phyloP scores from a whole-genome alignment of 2,329 filamentous ascomycete species.

The Penicillium sp. region DNA sequence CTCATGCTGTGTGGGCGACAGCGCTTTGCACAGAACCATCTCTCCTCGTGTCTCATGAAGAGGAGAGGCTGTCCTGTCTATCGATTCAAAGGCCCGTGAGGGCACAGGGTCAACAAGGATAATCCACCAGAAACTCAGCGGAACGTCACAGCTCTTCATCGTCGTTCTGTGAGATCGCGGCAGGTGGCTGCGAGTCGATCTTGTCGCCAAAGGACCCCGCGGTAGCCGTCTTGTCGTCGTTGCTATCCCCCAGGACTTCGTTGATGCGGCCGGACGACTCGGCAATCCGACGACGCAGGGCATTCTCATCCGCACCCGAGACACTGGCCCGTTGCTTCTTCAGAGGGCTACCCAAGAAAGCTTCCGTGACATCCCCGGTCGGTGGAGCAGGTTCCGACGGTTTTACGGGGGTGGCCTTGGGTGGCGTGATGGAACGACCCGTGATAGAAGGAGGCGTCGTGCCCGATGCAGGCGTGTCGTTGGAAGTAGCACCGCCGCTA shows the following conservation, averaged over 20 bases:
- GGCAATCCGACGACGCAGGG: slow-evolving; percentile 46
- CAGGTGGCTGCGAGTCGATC: slow-evolving; percentile 21
- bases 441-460: slow-evolving; percentile 41
- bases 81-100: slow-evolving; percentile 10
- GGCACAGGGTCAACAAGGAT: neutral
- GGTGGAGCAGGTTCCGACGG: slow-evolving; percentile 29
- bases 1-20: slow-evolving; percentile 4
- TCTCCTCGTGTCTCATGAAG: neutral
- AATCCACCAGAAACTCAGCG: neutral
- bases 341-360: slow-evolving; percentile 50
- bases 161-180: slow-evolving; percentile 16
- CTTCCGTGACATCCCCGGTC: slow-evolving; percentile 33
- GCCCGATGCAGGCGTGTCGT: slow-evolving; percentile 43
- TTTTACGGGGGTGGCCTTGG: slow-evolving; percentile 29
- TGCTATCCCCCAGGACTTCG: slow-evolving; percentile 37
- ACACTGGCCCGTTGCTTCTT: slow-evolving; percentile 54
- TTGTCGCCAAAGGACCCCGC: slow-evolving; percentile 26
- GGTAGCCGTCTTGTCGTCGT: slow-evolving; percentile 18
- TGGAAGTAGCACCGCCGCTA: slow-evolving; percentile 38
- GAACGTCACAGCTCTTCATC: slow-evolving; percentile 38
- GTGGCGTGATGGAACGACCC: slow-evolving; percentile 43
- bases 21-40: slow-evolving; percentile 11
- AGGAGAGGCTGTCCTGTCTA: slow-evolving; percentile 12
- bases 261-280: slow-evolving; percentile 45
- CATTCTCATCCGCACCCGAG: slow-evolving; percentile 47